Evolutionary conservation across 2,329 filamentous ascomycete species (phyloP).

Genomic region (Epichloe aotearoae): DNA sequence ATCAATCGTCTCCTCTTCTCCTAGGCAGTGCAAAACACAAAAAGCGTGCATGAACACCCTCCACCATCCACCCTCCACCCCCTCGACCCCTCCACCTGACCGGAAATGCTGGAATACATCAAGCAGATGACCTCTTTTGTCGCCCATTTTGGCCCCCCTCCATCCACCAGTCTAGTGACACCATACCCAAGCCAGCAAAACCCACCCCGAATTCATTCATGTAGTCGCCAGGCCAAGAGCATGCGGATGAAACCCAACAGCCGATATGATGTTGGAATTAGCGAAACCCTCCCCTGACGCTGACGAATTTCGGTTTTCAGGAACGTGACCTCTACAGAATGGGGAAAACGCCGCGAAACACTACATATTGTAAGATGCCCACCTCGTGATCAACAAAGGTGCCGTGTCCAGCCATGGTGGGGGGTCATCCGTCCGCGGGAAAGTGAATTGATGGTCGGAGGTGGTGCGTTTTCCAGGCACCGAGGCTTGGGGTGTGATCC

Average conservation of each 20-base stretch:
- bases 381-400: background rate
- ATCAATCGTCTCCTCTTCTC: too few species aligned
- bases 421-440: background rate
- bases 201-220: background rate
- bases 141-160: background rate
- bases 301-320: background rate
- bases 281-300: too few species aligned
- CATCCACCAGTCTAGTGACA: background rate
- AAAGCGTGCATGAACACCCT: background rate
- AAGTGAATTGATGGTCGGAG: background rate
- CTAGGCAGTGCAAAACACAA: background rate
- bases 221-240: background rate
- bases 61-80: background rate
- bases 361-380: background rate
- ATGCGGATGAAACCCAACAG: background rate
- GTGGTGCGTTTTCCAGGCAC: background rate
- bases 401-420: background rate
- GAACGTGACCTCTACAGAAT: background rate
- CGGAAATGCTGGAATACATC: background rate
- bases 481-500: background rate
- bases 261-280: background rate
- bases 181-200: background rate
- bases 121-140: background rate
- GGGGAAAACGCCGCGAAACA: background rate
- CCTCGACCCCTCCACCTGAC: background rate